Percentiles rank a stretch among this genome's conserved stretches.
phyloP scores from a whole-genome alignment of 495 filamentous ascomycete genomes.

The Penicillium angulare region DNA sequence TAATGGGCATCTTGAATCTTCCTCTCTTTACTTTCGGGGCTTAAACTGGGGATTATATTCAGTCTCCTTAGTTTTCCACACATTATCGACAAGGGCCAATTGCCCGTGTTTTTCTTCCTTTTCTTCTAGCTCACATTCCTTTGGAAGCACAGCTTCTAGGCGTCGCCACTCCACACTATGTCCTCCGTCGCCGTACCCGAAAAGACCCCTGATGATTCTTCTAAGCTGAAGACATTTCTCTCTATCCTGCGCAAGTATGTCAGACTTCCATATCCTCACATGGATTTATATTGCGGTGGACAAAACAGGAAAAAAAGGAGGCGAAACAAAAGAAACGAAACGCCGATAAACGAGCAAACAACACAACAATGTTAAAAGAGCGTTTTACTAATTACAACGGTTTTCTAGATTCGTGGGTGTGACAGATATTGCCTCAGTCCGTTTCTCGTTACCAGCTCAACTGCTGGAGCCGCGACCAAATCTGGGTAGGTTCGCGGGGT shows the following conservation, averaged over 20 bases:
- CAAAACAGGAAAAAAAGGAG: not conserved
- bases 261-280: not conserved
- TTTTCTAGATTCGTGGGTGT: constrained; percentile 81
- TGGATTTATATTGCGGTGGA: not conserved
- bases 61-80: too few species aligned
- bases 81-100: not conserved
- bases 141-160: constrained; percentile 1
- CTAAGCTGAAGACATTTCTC: constrained; percentile 80
- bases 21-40: constrained; percentile 3
- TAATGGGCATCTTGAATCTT: too few species aligned
- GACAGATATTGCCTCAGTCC: constrained; percentile 88
- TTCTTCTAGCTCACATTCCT: not conserved
- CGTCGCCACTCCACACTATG: constrained; percentile 23
- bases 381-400: constrained; percentile 24
- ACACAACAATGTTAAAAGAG: too few species aligned
- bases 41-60: too few species aligned
- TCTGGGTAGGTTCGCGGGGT: constrained; percentile 53
- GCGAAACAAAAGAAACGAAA: not conserved
- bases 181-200: constrained; percentile 46
- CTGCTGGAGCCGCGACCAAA: constrained; percentile 95
- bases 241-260: constrained; percentile 77
- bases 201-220: constrained; percentile 72
- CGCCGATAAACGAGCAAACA: not conserved
- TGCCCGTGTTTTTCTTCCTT: not conserved
- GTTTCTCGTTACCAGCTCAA: constrained; percentile 93